phyloP scores from a whole-genome alignment of 2,329 filamentous ascomycete species.

The Aspergillus luchuensis region DNA sequence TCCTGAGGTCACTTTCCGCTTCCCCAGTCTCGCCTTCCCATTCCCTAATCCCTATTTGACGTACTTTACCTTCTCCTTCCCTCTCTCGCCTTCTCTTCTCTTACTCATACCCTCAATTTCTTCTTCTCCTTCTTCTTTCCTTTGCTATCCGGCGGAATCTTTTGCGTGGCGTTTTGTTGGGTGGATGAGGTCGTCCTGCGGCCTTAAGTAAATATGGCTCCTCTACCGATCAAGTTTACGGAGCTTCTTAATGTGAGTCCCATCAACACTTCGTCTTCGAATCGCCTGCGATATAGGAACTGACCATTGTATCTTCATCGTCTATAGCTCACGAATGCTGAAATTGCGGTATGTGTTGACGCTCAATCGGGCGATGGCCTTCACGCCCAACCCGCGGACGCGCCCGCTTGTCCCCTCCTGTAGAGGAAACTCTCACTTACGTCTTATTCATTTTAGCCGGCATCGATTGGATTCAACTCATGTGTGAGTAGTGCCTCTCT shows the following conservation, averaged over 20 bases:
- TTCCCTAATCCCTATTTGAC: conserved; percentile 16
- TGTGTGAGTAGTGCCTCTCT: conserved; percentile 62
- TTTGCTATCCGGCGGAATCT: conserved; percentile 26
- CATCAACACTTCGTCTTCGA: conserved; percentile 29
- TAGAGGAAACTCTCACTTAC: conserved; percentile 25
- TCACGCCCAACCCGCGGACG: conserved; percentile 13
- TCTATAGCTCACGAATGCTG: conserved; percentile 54
- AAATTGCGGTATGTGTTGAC: conserved; percentile 54
- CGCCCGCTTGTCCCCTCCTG: conserved; percentile 8
- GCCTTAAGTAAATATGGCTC: conserved; percentile 54
- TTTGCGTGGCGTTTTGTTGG: conserved; percentile 43
- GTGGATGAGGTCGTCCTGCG: conserved; percentile 47
- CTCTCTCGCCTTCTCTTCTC: conserved; percentile 21
- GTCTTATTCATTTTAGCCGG: conserved; percentile 52
- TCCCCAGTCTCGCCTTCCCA: conserved; percentile 30
- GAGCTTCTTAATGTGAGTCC: conserved; percentile 76
- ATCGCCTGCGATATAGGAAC: conserved; percentile 7
- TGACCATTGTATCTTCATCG: conserved; percentile 37
- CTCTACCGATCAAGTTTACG: conserved; percentile 88
- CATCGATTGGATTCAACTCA: conserved; percentile 82
- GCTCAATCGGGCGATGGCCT: conserved; percentile 12
- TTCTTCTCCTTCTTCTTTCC: conserved; percentile 23
- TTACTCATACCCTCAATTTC: conserved; percentile 11
- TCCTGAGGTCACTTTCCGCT: conserved; percentile 45
- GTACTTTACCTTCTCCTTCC: conserved; percentile 12